Base-by-base conservation (phyloP, 331 rosid species). In the Quercus tomentella region DNA sequence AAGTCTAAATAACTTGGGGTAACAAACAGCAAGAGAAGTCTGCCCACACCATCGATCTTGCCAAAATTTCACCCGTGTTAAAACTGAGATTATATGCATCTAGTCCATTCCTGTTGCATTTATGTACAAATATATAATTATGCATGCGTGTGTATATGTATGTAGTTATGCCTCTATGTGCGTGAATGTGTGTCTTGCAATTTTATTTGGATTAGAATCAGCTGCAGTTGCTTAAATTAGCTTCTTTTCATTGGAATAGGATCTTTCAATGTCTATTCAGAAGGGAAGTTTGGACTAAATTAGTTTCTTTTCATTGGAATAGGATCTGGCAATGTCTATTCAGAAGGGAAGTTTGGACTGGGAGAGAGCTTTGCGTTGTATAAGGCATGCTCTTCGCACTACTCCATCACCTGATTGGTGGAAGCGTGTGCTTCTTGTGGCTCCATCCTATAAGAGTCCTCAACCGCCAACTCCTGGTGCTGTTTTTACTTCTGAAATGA, bases 351-450 rank as follows among this genome's bases (percentile, higher is more conserved):
- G 96, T 86, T 89, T 92, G 87, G 99, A 96, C 75, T 96, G 99
- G 99, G 99, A 96, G 86, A 89, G 99, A 84, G 98, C 98, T 70
- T 73, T 96, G 72, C 99, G 99, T 45, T 96, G 99, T 80, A 84
- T 96, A 82, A 89, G 96, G 84, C 99, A 96, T 76, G 98, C 98
- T 80, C 90, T 96, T 30, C 92, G 96, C 31, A 85, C 96, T 56
- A 91, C 96, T 76, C 99, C 99, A 63, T 96, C 99, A 62, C 99
- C 99, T 58, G 99, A 96, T 65, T 96, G 99, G 99, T 96, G 99
- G 99, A 96, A 92, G 86, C 97, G 98, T 15, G 97, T 93, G 80
- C 92, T 96, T 77, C 89, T 96, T 22, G 86, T 93, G 28, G 97
- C 96, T 84, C 91, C 96, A 62, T 80, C 89, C 90, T 87, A 90